phyloP scores from a whole-genome alignment of 805 yeast species.

The Candida vaughaniae region DNA sequence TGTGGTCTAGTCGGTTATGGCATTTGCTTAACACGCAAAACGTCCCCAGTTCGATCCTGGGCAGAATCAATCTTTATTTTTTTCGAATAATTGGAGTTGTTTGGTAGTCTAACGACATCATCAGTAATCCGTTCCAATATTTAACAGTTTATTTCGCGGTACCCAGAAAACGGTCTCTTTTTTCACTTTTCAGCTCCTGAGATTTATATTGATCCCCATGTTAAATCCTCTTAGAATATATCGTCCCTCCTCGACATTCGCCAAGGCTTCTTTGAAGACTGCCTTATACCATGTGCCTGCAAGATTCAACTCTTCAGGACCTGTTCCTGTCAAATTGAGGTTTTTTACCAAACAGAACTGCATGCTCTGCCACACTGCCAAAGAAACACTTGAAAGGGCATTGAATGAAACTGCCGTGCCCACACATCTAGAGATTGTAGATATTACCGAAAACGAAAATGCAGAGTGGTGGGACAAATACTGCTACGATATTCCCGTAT shows the following conservation, averaged over 20 bases:
- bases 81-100: not conserved
- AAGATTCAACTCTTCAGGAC: no score
- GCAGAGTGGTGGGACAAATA: conserved; percentile 68
- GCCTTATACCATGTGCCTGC: no score
- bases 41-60: conserved; percentile 99
- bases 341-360: conserved; percentile 72
- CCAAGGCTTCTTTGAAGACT: no score
- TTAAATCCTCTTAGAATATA: no score
- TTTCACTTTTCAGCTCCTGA: no score
- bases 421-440: conserved; percentile 41
- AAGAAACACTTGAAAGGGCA: conserved; percentile 46
- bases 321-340: conserved; percentile 24
- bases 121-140: no score
- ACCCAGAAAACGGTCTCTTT: no score
- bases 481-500: conserved; percentile 77
- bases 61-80: conserved; percentile 71
- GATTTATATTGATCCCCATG: no score
- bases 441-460: conserved; percentile 60
- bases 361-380: conserved; percentile 66
- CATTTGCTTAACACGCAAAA: conserved; percentile 99
- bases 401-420: conserved; percentile 29
- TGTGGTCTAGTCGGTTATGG: conserved; percentile 99
- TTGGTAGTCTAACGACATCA: no score
- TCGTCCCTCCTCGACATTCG: no score
- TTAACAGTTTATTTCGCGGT: no score